These are phyloP conservation scores for Akanthomyces lecanii DNA, from an alignment of 2,329 filamentous ascomycete species.

Conservation along the genomic window DNA sequence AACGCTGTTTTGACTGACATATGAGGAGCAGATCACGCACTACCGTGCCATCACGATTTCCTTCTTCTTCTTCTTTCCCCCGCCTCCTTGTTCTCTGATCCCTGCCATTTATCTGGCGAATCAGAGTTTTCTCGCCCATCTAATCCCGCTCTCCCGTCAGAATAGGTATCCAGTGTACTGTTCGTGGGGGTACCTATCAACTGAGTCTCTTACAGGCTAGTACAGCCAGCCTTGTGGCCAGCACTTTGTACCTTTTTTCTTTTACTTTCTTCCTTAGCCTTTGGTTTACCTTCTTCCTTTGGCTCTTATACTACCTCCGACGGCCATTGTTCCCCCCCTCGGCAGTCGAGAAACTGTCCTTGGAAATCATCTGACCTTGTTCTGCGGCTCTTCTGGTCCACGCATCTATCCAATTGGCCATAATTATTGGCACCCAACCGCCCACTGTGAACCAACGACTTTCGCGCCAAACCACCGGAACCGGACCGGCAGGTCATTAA, in stretches of 20 bases:
- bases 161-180: neutral
- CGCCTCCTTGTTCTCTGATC: neutral
- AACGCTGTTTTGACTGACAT: neutral
- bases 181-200: neutral
- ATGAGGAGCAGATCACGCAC: conserved; percentile 13
- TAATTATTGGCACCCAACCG: neutral
- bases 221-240: neutral
- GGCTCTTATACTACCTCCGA: neutral
- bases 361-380: neutral
- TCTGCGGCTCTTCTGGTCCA: neutral
- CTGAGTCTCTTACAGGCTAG: conserved; percentile 1
- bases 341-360: neutral
- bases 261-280: neutral
- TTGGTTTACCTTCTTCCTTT: neutral
- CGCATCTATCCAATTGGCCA: neutral
- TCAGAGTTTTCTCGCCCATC: neutral
- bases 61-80: neutral
- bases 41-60: neutral
- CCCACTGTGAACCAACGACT: neutral
- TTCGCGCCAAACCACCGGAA: neutral
- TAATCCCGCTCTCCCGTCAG: neutral
- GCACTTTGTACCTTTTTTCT: neutral
- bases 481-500: neutral
- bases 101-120: neutral
- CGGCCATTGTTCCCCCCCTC: neutral